Evolutionary conservation across 225 moss, liverwort and hornwort species (phyloP), one percentile per base, ranked within the genome.

Genomic region (Straminergon stramineum): DNA sequence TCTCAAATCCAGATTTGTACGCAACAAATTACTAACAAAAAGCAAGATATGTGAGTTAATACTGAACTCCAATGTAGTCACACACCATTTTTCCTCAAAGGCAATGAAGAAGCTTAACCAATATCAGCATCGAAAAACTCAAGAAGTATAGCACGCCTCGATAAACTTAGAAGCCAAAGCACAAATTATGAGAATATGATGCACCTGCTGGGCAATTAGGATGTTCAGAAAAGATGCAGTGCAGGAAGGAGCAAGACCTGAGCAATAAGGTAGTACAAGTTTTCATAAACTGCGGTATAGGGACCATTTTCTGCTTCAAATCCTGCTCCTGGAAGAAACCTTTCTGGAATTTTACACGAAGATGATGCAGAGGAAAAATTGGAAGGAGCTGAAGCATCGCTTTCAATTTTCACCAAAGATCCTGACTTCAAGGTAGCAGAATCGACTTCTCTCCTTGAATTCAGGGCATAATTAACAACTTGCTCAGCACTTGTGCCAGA

Each of bases 221-320:
- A 84, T 84, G 68, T 85, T 83, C 32, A 91, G 55, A 67, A 88
- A 84, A 84, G 68, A 67, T 35, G 78, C 56, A 88, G 91, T 70
- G 88, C 35, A 91, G 84, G 81, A 87, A 88, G 84, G 85, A 81
- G 77, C 52, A 55, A 91, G 64, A 94, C 94, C 92, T 99, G 97
- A 91, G 96, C 96, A 81, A 99, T 90, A 89, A 99, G 95, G 89
- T 97, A 93, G 85, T 99, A 99, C 90, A 99, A 92, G 86, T 96
- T 96, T 83, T 94, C 94, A 90, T 95, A 97, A 68, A 99, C 97
- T 88, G 90, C 91, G 80, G 86, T 89, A 89, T 96, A 97, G 39
- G 91, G 93, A 82, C 95, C 88, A 41, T 81, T 83, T 85, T 93
- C 90, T 56, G 75, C 79, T 88, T 91, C 93, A 87, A 81, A 76